These are phyloP conservation scores for Eutrema heterophyllum DNA, from an alignment of 345 rosid genomes.

Conservation along the genomic window DNA sequence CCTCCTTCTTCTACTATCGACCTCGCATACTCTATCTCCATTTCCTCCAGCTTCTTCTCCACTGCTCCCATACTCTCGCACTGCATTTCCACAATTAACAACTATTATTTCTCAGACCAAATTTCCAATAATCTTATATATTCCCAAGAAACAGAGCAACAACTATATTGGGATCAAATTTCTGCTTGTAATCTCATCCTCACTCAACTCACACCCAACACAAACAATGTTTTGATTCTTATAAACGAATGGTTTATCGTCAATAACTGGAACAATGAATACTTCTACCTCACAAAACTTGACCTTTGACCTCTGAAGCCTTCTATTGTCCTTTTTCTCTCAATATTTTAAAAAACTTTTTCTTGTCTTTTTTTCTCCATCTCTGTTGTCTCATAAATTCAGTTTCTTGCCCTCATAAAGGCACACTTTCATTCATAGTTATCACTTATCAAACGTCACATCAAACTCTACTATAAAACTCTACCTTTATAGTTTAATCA, in stretches of 20 bases:
- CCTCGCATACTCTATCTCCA: slow-evolving; percentile 48
- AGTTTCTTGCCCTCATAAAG: not conserved
- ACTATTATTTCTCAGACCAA: not conserved
- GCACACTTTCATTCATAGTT: not conserved
- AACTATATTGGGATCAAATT: not conserved
- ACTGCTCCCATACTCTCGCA: slow-evolving; percentile 64
- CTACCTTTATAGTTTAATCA: not conserved
- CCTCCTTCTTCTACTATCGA: slow-evolving; percentile 66
- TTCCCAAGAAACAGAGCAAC: slow-evolving; percentile 23
- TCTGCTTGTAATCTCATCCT: too few species aligned
- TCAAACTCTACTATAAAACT: not conserved
- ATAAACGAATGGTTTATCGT: too few species aligned
- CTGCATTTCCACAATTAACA: slow-evolving; percentile 27
- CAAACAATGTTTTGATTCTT: not conserved
- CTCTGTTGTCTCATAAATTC: not conserved
- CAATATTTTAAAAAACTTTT: not conserved
- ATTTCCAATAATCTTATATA: not conserved
- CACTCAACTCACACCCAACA: not conserved
- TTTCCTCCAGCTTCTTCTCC: slow-evolving; percentile 60
- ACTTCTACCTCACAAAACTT: not conserved
- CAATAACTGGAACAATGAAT: not conserved
- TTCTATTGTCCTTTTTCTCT: not conserved
- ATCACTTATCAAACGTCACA: not conserved
- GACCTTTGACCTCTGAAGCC: not conserved
- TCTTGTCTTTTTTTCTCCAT: not conserved